Percentiles rank a stretch among this genome's conserved stretches.
Evolutionary conservation across 2,329 filamentous ascomycete genomes (phyloP).

Genomic region (Nakataea oryzae): DNA sequence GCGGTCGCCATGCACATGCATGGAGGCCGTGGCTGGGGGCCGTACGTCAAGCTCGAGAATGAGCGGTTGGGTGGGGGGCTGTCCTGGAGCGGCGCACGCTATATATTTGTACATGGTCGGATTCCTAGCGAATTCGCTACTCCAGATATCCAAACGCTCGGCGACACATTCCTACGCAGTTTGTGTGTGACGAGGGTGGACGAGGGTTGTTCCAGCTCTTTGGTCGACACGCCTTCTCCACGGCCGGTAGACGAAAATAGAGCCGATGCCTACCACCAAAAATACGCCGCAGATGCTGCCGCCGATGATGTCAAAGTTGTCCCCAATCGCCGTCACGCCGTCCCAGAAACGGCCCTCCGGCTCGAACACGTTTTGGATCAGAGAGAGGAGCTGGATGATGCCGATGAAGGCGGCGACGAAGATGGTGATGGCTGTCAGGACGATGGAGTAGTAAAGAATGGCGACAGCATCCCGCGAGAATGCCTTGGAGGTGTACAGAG

Average conservation of each 20-base stretch:
- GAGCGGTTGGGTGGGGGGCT: too few species aligned
- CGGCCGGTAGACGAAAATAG: slow-evolving; percentile 65
- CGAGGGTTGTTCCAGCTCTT: too few species aligned
- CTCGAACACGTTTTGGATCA: slow-evolving; percentile 66
- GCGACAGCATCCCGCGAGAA: slow-evolving; percentile 76
- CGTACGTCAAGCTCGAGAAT: slow-evolving; percentile 18
- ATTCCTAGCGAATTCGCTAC: too few species aligned
- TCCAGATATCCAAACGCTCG: too few species aligned
- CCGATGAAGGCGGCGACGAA: slow-evolving; percentile 79
- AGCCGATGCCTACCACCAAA: slow-evolving; percentile 62
- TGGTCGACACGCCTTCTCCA: slow-evolving; percentile 47
- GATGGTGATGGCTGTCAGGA: slow-evolving; percentile 75
- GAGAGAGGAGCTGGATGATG: slow-evolving; percentile 68
- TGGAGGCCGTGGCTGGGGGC: slow-evolving; percentile 10
- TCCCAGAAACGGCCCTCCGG: slow-evolving; percentile 81
- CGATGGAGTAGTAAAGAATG: slow-evolving; percentile 87
- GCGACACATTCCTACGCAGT: too few species aligned
- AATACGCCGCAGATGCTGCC: slow-evolving; percentile 82
- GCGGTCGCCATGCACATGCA: slow-evolving; percentile 14
- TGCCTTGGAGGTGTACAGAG: slow-evolving; percentile 72
- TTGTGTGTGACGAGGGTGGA: too few species aligned
- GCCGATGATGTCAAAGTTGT: slow-evolving; percentile 79
- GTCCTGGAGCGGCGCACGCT: too few species aligned
- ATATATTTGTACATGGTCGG: too few species aligned
- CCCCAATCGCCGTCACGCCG: slow-evolving; percentile 63